These are phyloP conservation scores for Botryosphaeria dothidea DNA, from an alignment of 2,329 filamentous ascomycete genomes.

Conservation along the genomic window DNA sequence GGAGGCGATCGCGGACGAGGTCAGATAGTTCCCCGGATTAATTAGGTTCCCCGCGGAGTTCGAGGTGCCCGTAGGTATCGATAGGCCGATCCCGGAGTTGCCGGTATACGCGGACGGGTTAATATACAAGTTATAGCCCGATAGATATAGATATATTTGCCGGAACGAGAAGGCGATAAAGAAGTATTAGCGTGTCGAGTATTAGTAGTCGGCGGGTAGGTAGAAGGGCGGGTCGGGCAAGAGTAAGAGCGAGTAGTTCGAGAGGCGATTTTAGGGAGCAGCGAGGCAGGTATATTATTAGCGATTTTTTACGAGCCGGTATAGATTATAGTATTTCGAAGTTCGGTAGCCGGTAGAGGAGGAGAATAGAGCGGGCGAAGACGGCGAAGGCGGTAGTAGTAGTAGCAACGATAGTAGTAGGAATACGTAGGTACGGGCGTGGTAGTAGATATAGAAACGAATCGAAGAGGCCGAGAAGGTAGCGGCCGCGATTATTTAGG, in stretches of 20 bases:
- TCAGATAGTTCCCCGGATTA: neutral
- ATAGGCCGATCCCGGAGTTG: neutral
- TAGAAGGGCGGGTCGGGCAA: neutral
- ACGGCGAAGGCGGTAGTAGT: too few relatives aligned
- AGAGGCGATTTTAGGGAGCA: neutral
- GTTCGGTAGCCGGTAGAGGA: slow-evolving; percentile 8
- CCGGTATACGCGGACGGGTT: neutral
- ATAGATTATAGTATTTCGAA: slow-evolving; percentile 22
- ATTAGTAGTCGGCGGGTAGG: slow-evolving; percentile 12
- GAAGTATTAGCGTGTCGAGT: slow-evolving; percentile 12
- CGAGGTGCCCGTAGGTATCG: neutral
- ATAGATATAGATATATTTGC: slow-evolving; percentile 8
- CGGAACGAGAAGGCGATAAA: slow-evolving; percentile 2
- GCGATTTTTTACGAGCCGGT: slow-evolving; percentile 16
- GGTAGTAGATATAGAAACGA: too few relatives aligned
- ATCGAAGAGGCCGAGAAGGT: too few relatives aligned
- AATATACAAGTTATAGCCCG: slow-evolving; percentile 17
- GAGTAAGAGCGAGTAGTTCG: neutral
- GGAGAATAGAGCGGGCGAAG: neutral
- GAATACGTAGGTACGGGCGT: too few relatives aligned
- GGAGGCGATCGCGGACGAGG: neutral
- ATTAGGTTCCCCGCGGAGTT: neutral
- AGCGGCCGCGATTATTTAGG: too few relatives aligned
- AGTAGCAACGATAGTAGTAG: too few relatives aligned
- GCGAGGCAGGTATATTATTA: slow-evolving; percentile 18